phyloP scores from a whole-genome alignment of 2,329 filamentous ascomycete genomes.

The Ceratocystiopsis brevicomis region DNA sequence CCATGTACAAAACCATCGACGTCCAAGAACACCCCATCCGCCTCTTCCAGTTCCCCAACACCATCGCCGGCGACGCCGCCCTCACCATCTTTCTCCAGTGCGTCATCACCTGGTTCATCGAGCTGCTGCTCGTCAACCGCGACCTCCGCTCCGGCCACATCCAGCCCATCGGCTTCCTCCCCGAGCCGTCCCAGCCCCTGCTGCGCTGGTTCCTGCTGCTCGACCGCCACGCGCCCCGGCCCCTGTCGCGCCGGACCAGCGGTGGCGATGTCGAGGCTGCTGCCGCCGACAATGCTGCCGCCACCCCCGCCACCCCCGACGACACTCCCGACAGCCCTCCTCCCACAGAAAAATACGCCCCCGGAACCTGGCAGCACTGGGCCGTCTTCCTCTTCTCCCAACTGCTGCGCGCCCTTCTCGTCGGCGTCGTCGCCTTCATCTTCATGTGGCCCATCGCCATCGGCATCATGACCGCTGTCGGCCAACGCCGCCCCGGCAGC shows the following conservation, averaged over 20 bases:
- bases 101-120: constrained; percentile 31
- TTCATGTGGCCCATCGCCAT: constrained; percentile 25
- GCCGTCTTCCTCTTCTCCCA: constrained; percentile 18
- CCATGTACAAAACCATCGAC: constrained; percentile 26
- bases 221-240: constrained; percentile 10
- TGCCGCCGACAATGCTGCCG: not conserved
- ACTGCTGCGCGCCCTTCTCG: constrained; percentile 17
- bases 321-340: constrained; percentile 3
- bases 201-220: constrained; percentile 27
- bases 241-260: not conserved
- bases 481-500: constrained; percentile 15
- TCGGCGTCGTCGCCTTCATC: constrained; percentile 21
- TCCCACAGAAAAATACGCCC: constrained; percentile 11
- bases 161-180: constrained; percentile 26
- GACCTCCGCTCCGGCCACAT: constrained; percentile 26
- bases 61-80: constrained; percentile 28
- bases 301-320: not conserved
- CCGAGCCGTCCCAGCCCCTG: constrained; percentile 16
- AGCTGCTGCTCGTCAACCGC: constrained; percentile 26
- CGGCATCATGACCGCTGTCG: constrained; percentile 22
- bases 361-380: constrained; percentile 15
- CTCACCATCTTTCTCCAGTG: constrained; percentile 33
- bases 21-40: constrained; percentile 20
- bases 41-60: constrained; percentile 31
- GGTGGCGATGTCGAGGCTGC: not conserved